These are phyloP conservation scores for Corchorus olitorius DNA, from an alignment of 345 rosid genomes.

Conservation along the genomic window DNA sequence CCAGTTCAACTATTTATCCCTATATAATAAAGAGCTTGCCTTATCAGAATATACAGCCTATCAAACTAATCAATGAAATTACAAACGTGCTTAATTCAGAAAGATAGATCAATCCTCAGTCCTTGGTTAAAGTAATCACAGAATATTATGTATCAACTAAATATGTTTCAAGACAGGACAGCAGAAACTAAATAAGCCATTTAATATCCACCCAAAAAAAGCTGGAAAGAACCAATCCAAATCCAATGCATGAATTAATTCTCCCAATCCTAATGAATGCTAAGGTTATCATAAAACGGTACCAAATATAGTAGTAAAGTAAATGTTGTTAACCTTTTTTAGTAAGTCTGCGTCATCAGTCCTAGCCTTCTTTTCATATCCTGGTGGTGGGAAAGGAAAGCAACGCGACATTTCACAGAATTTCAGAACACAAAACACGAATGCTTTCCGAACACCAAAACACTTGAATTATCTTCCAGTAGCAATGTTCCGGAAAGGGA, in stretches of 20 bases:
- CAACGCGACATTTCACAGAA: conserved; percentile 93
- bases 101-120: not conserved
- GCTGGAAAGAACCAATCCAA: not conserved
- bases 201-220: conserved; percentile 1
- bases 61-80: conserved; percentile 2
- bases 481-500: conserved; percentile 52
- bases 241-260: not conserved
- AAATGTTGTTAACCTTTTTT: conserved; percentile 59
- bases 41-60: not conserved
- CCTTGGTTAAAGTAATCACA: not conserved
- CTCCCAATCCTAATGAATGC: conserved; percentile 9
- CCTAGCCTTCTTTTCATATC: conserved; percentile 85
- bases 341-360: conserved; percentile 55
- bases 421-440: conserved; percentile 26
- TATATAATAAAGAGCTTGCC: not conserved
- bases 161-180: not conserved
- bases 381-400: conserved; percentile 98
- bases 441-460: conserved; percentile 32
- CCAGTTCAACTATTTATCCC: conserved; percentile 9
- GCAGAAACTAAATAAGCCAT: conserved; percentile 3
- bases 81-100: not conserved
- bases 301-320: conserved; percentile 10
- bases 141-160: not conserved
- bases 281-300: conserved; percentile 1
- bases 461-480: conserved; percentile 41